Base-by-base conservation (phyloP, 2,329 filamentous ascomycete species). In the Akanthomyces muscarius region DNA sequence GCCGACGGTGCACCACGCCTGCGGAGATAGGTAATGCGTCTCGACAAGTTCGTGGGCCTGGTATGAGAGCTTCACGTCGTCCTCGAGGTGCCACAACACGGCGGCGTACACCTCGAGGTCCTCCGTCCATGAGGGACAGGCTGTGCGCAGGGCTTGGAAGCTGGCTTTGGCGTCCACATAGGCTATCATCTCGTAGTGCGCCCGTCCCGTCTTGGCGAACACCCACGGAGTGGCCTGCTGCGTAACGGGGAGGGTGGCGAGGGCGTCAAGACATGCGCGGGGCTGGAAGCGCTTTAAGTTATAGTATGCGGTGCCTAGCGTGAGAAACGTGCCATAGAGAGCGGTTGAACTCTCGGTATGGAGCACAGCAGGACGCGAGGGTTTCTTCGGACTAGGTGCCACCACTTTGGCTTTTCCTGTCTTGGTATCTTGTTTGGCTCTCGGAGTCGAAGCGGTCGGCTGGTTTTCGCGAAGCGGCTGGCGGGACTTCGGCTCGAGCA, bases 401-500 rank as follows among this genome's bases (percentile, higher is more conserved):
- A 25, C 23, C 21, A 16, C 23, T 23, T 28, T 7, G 5, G 3
- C 13, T 14, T 53, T 8, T 11, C 10, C 13, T 16, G 10, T 23
- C n/a, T 38, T 16, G 50, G 8, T 10, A 53, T 53, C 33, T 23
- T 25, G n/a, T 21, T n/a, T 23, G 2, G 30, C 13, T 53, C 2
- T 14, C 33, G 50, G n/a, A 18, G 50, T n/a, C 11, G n/a, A 28
- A 38, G 5, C 11, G 5, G 6, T 4, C n/a, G n/a, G 30, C 28
- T 53, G n/a, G 13, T 8, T 36, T 38, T 23, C n/a, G 6, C 28
- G 18, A 38, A 14, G 50, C 50, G 33, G n/a, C 50, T 38, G 21
- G n/a, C 50, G 50, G 23, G 50, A 53, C n/a, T n/a, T 53, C 6
- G 50, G 50, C 50, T 53, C 50, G 21, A 53, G 50, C 21, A 53